Percentiles rank a stretch among this genome's conserved stretches.
These are phyloP conservation scores for Pseudophaeomoniella oleicola DNA, from an alignment of 2,329 filamentous ascomycete genomes.

Conservation along the genomic window DNA sequence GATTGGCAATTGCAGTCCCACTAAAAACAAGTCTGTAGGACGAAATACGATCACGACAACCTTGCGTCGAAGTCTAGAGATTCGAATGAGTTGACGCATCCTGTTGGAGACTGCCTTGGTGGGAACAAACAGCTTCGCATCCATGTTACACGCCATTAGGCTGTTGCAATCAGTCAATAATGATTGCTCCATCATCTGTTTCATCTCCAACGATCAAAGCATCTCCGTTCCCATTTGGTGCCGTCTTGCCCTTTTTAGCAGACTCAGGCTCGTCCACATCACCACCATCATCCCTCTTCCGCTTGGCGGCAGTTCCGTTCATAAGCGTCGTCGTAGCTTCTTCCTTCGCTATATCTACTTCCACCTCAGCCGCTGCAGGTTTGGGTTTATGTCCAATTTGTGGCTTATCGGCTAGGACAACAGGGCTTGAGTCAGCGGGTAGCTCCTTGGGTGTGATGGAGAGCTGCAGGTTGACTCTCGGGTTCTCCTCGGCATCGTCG, in stretches of 20 bases:
- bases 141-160: too few relatives aligned
- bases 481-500: slow-evolving; percentile 40
- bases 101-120: too few relatives aligned
- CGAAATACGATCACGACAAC: too few relatives aligned
- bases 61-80: too few relatives aligned
- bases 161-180: slow-evolving; percentile 6
- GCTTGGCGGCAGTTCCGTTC: slow-evolving; percentile 11
- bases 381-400: slow-evolving; percentile 34
- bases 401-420: slow-evolving; percentile 10
- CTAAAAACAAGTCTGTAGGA: too few relatives aligned
- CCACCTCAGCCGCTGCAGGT: slow-evolving; percentile 14
- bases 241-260: slow-evolving; percentile 17
- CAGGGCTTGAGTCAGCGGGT: slow-evolving; percentile 5
- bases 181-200: slow-evolving; percentile 28
- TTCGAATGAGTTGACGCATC: too few relatives aligned
- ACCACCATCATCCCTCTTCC: not conserved
- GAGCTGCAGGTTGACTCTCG: slow-evolving; percentile 68
- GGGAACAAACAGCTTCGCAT: too few relatives aligned
- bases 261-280: slow-evolving; percentile 21
- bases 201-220: slow-evolving; percentile 32
- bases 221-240: slow-evolving; percentile 25
- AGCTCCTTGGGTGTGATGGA: slow-evolving; percentile 18
- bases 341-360: slow-evolving; percentile 14
- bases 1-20: too few relatives aligned
- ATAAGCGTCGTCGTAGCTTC: slow-evolving; percentile 11